Evolutionary conservation across 2,329 filamentous ascomycete genomes (phyloP).

Genomic region (Colletotrichum sp.): DNA sequence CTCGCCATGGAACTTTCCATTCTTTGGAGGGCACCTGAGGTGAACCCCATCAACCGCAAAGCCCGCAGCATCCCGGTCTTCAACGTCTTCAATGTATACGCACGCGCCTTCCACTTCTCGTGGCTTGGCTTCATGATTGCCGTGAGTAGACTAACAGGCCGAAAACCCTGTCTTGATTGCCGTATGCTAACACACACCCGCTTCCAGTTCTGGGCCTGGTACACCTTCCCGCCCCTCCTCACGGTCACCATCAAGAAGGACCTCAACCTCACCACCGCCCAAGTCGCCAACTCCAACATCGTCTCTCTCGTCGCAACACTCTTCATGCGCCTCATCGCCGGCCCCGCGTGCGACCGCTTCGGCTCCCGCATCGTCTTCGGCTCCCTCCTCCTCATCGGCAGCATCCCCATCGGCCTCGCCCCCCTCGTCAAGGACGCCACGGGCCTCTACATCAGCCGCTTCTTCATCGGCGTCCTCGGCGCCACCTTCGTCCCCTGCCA

Average conservation of each 20-base stretch:
- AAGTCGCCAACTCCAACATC: conserved; percentile 91
- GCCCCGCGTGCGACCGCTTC: conserved; percentile 84
- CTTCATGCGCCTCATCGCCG: conserved; percentile 77
- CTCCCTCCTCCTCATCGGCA: conserved; percentile 75
- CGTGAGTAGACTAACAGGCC: conserved; percentile 50
- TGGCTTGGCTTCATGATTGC: conserved; percentile 87
- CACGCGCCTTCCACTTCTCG: conserved; percentile 88
- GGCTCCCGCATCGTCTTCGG: conserved; percentile 84
- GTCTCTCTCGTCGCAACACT: conserved; percentile 78
- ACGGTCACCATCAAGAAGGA: conserved; percentile 82
- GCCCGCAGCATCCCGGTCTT: conserved; percentile 80
- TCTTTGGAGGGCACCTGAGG: conserved; percentile 64
- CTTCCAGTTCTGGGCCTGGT: conserved; percentile 80
- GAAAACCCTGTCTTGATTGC: not conserved
- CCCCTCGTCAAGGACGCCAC: conserved; percentile 70
- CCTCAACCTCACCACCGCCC: conserved; percentile 69
- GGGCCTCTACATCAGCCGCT: conserved; percentile 75
- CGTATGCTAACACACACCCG: conserved; percentile 29
- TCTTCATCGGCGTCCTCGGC: conserved; percentile 82
- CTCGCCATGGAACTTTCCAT: conserved; percentile 38
- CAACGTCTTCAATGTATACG: conserved; percentile 80
- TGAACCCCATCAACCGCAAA: conserved; percentile 87
- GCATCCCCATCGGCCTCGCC: conserved; percentile 82
- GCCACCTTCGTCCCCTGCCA: conserved; percentile 85
- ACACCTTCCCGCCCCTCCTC: conserved; percentile 85